These are phyloP conservation scores for Helicocarpus griseus DNA, from an alignment of 2,329 filamentous ascomycete genomes.

Conservation along the genomic window DNA sequence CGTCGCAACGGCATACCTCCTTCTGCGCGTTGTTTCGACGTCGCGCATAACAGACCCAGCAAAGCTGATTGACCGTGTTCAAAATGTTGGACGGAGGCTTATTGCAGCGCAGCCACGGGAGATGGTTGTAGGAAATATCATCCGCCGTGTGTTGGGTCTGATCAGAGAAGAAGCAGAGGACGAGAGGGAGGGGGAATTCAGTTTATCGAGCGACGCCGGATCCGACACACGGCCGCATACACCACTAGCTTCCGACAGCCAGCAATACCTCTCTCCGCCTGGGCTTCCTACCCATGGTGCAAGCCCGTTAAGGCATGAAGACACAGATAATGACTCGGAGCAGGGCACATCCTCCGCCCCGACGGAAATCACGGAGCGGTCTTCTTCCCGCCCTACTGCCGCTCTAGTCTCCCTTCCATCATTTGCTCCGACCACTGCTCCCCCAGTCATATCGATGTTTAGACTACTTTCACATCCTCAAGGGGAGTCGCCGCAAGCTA, in stretches of 20 bases:
- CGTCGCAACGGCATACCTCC: constrained; percentile 78
- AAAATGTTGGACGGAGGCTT: constrained; percentile 66
- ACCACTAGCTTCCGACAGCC: constrained; percentile 28
- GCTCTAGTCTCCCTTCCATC: constrained; percentile 21
- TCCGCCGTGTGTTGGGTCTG: constrained; percentile 77
- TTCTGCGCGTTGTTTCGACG: constrained; percentile 75
- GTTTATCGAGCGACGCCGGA: constrained; percentile 49
- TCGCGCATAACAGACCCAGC: constrained; percentile 69
- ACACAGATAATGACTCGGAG: neutral
- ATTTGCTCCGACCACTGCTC: constrained; percentile 29
- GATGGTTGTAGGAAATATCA: constrained; percentile 88
- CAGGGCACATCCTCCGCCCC: neutral
- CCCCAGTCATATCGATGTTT: constrained; percentile 65
- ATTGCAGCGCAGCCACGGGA: constrained; percentile 79
- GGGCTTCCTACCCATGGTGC: neutral
- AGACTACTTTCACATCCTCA: constrained; percentile 67
- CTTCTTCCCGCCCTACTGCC: constrained; percentile 48
- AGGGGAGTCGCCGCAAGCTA: constrained; percentile 33
- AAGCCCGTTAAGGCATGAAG: neutral
- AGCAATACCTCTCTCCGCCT: constrained; percentile 11
- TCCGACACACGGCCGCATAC: constrained; percentile 43
- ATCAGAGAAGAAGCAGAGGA: constrained; percentile 87
- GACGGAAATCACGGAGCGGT: constrained; percentile 18
- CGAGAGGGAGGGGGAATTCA: constrained; percentile 56
- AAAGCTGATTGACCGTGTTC: constrained; percentile 69